phyloP scores from a whole-genome alignment of 768 basidiomycete species.

The Clitopilus hobsonii region DNA sequence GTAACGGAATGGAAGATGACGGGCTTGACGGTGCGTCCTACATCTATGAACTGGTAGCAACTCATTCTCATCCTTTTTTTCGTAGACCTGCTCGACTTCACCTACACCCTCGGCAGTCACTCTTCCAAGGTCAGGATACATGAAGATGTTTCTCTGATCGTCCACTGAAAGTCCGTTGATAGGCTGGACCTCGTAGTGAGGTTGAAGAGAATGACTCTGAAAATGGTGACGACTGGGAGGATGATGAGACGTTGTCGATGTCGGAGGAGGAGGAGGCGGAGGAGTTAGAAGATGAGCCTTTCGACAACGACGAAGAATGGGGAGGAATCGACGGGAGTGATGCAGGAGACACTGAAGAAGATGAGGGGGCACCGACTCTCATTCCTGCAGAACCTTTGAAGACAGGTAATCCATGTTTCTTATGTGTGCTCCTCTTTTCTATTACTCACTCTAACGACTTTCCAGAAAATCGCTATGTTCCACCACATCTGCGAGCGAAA shows the following conservation, averaged over 20 bases:
- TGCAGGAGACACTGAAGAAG: conserved; percentile 11
- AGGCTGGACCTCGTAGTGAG: too few species aligned
- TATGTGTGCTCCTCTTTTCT: neutral
- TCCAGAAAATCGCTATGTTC: conserved; percentile 60
- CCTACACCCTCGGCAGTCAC: conserved; percentile 29
- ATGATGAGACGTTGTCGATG: neutral
- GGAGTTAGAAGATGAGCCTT: neutral
- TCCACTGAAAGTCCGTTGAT: too few species aligned
- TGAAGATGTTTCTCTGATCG: neutral
- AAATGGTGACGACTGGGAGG: neutral
- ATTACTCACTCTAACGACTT: neutral
- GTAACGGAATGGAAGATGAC: conserved; percentile 49
- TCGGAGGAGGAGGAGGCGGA: neutral
- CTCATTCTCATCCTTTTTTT: neutral
- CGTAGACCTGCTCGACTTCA: conserved; percentile 53
- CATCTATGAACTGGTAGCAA: neutral
- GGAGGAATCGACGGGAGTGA: conserved; percentile 21
- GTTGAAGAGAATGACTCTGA: neutral
- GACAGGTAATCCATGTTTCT: neutral
- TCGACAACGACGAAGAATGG: conserved; percentile 9
- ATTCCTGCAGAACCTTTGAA: conserved; percentile 6
- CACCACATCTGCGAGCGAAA: conserved; percentile 65
- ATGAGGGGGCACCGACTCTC: neutral
- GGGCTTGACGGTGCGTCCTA: conserved; percentile 81
- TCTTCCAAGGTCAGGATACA: conserved; percentile 9